Evolutionary conservation across 1,284 basidiomycete species (phyloP), one percentile per base, ranked within the genome.

Genomic region (Xerocomus amazonicus): DNA sequence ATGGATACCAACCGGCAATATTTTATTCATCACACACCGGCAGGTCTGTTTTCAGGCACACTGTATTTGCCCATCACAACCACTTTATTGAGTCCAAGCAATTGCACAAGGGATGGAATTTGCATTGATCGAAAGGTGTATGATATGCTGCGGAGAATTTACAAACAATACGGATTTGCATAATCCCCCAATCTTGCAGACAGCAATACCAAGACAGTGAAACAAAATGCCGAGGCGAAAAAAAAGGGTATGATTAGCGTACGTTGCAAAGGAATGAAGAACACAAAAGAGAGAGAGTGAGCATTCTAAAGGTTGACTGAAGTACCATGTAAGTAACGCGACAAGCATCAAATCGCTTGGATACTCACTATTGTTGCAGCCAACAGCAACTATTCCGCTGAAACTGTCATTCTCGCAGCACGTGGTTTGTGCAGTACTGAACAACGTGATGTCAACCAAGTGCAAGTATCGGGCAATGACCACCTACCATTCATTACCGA

Each of bases 351-450:
- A 2, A 33, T 9, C 12, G 14, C 17, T 3, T 1, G 3, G 4
- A 3, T 2, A 72, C 77, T 59, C 57, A 80, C 77, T 64, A 3
- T 73, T 68, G 9, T 58, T 49, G 63, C 78, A 80, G 14, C 70
- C 75, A 41, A 76, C 43, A 23, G 61, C 65, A 51, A 80, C 57
- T n/a, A 77, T 47, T 14, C 74, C 74, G 26, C 67, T 69, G 60
- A 59, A 74, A 3, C 47, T 42, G 51, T 76, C 73, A 51, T 70
- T 55, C 0, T 61, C 34, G 52, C 78, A 80, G 57, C 78, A 80
- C 14, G 76, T 75, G 1, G 73, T 56, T 53, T 77, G 66, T 9
- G 55, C 38, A 0, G 49, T 4, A 61, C 78, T 80, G 28, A 17
- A 29, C 28, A 43, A n/a, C 16, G 33, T 2, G 35, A 10, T 0